phyloP scores from a whole-genome alignment of 306 rosid genomes.

The Echinosophora koreensis region DNA sequence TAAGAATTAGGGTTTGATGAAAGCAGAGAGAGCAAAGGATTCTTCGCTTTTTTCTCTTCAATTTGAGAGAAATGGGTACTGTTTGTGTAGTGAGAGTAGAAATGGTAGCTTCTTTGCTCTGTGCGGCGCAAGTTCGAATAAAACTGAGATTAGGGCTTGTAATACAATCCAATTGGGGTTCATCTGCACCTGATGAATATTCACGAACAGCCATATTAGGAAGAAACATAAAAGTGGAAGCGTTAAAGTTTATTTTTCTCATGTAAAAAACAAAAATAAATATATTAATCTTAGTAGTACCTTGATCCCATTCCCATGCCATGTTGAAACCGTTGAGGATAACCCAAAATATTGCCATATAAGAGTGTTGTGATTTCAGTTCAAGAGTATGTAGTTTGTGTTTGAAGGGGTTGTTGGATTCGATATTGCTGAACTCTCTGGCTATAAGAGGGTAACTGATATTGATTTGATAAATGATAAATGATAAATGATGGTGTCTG shows the following conservation, averaged over 20 bases:
- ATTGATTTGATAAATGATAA: no score
- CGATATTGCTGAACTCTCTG: no score
- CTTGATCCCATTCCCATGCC: not conserved
- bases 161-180: slow-evolving; percentile 33
- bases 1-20: no score
- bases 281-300: not conserved
- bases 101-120: not conserved
- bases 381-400: no score
- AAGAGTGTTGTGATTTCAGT: no score
- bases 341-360: no score
- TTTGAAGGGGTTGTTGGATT: no score
- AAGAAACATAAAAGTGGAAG: slow-evolving; percentile 4
- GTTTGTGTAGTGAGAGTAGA: not conserved
- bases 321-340: no score
- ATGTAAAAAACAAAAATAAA: no score
- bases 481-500: no score
- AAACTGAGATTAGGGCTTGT: not conserved
- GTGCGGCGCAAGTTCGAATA: slow-evolving; percentile 32
- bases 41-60: not conserved
- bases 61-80: slow-evolving; percentile 10
- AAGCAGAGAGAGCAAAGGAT: no score
- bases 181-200: slow-evolving; percentile 35
- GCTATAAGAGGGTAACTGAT: no score
- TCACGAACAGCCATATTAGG: slow-evolving; percentile 42
- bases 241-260: not conserved